A percentile compares a stretch with the other conserved stretches of the same genome.
Conservation (phyloP, 305 asterid species). For the Plantago lanceolata region DNA sequence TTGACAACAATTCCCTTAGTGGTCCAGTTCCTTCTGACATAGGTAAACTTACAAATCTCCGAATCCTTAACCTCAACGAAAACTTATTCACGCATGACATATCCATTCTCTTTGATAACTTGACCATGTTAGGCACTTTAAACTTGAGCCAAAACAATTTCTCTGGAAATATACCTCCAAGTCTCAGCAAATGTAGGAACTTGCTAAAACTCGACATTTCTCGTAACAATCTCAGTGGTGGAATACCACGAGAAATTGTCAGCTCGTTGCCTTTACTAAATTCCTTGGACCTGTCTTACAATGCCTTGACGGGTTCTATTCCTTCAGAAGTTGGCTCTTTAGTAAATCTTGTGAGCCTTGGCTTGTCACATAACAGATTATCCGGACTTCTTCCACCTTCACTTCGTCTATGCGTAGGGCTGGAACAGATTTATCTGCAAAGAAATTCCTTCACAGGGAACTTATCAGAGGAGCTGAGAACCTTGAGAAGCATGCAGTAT, state of each 20-base stretch:
- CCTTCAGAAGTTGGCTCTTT: slow-evolving; percentile 16
- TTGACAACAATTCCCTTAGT: slow-evolving; percentile 13
- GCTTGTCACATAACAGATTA: neutral
- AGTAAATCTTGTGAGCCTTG: neutral
- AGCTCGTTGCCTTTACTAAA: slow-evolving; percentile 4
- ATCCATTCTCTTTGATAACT: slow-evolving; percentile 30
- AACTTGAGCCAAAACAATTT: slow-evolving; percentile 13
- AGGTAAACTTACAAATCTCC: slow-evolving; percentile 23
- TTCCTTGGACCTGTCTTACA: slow-evolving; percentile 22
- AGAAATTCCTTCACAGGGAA: slow-evolving; percentile 25
- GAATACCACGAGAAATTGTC: slow-evolving; percentile 22
- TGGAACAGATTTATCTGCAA: slow-evolving; percentile 15
- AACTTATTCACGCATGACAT: slow-evolving; percentile 22
- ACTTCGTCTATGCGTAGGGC: slow-evolving; percentile 19
- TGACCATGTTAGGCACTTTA: slow-evolving; percentile 16
- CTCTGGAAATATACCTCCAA: slow-evolving; percentile 23
- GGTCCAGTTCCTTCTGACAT: slow-evolving; percentile 27
- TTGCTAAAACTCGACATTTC: slow-evolving; percentile 21
- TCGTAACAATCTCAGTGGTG: slow-evolving; percentile 23
- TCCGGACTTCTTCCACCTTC: slow-evolving; percentile 20
- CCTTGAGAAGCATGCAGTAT: slow-evolving; percentile 15
- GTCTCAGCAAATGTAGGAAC: slow-evolving; percentile 22
- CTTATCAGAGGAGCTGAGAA: slow-evolving; percentile 17
- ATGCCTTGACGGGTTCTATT: slow-evolving; percentile 19
- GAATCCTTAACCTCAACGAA: neutral